A percentile compares a stretch with the other conserved stretches of the same genome.
phyloP scores from a whole-genome alignment of 1,139 yeast genomes.

The Candida sanyaensis region DNA sequence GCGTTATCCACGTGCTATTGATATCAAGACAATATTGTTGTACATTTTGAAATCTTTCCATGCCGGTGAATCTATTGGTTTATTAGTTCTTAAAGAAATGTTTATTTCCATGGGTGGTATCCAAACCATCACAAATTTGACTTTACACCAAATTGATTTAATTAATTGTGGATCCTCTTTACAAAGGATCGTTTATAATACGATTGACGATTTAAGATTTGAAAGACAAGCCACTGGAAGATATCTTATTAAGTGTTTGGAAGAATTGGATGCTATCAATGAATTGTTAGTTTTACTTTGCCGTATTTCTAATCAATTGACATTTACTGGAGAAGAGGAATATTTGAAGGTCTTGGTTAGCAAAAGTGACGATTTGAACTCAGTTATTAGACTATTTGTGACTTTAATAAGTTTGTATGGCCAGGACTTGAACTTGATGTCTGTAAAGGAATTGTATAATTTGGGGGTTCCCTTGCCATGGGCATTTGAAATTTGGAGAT shows the following conservation, averaged over 20 bases:
- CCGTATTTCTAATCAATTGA: slow-evolving; percentile 46
- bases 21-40: slow-evolving; percentile 56
- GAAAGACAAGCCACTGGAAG: slow-evolving; percentile 51
- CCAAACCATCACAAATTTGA: slow-evolving; percentile 64
- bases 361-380: slow-evolving; percentile 69
- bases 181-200: slow-evolving; percentile 55
- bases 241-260: slow-evolving; percentile 52
- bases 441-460: slow-evolving; percentile 50
- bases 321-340: slow-evolving; percentile 40
- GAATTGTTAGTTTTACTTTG: slow-evolving; percentile 70
- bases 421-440: slow-evolving; percentile 42
- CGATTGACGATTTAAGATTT: slow-evolving; percentile 63
- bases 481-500: slow-evolving; percentile 84
- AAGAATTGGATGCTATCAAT: slow-evolving; percentile 47
- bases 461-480: slow-evolving; percentile 57
- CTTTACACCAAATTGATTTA: slow-evolving; percentile 64
- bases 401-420: slow-evolving; percentile 58
- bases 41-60: slow-evolving; percentile 69
- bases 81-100: slow-evolving; percentile 70
- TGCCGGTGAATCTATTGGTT: slow-evolving; percentile 59
- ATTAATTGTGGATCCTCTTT: slow-evolving; percentile 67
- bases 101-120: slow-evolving; percentile 82
- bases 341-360: slow-evolving; percentile 76
- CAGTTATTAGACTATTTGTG: slow-evolving; percentile 64
- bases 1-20: slow-evolving; percentile 49